Evolutionary conservation across 1,139 yeast genomes (phyloP).

Genomic region (Lodderomyces oxycetoniae): DNA sequence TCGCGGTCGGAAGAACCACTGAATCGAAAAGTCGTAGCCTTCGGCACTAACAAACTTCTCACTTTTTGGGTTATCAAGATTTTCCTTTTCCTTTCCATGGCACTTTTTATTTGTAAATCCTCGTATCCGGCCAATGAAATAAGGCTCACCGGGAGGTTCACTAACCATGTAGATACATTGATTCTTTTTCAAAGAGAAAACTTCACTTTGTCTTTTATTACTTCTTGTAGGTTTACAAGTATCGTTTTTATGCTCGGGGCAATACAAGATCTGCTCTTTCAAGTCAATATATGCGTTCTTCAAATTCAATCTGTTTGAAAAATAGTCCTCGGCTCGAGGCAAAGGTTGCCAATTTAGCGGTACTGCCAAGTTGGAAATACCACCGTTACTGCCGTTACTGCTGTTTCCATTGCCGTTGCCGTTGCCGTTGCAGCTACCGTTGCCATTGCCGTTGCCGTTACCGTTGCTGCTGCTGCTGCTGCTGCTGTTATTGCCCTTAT

Average conservation of each 20-base stretch:
- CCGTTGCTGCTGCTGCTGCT: neutral
- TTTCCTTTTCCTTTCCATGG: neutral
- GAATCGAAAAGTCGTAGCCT: conserved; percentile 61
- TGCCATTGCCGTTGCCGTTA: too few relatives aligned
- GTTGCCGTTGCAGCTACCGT: too few relatives aligned
- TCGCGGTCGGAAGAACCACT: conserved; percentile 90
- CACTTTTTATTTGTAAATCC: conserved; percentile 54
- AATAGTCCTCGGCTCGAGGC: conserved; percentile 27
- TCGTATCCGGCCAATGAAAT: conserved; percentile 79
- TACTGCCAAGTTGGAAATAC: conserved; percentile 7
- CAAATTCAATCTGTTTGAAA: conserved; percentile 34
- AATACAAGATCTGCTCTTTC: conserved; percentile 27
- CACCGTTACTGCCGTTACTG: neutral
- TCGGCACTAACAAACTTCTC: conserved; percentile 32
- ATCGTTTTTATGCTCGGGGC: conserved; percentile 28
- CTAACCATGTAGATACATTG: conserved; percentile 82
- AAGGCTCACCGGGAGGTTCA: conserved; percentile 95
- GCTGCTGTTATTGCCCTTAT: too few relatives aligned
- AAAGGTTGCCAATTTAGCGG: conserved; percentile 43
- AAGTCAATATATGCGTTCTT: conserved; percentile 34
- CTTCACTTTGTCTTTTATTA: conserved; percentile 6
- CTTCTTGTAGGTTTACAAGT: conserved; percentile 8
- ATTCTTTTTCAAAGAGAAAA: conserved; percentile 37
- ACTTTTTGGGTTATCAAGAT: too few relatives aligned
- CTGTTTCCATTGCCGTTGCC: too few relatives aligned